Evolutionary conservation across 2,329 filamentous ascomycete species (phyloP).

Genomic region (Alternaria gansuensis): DNA sequence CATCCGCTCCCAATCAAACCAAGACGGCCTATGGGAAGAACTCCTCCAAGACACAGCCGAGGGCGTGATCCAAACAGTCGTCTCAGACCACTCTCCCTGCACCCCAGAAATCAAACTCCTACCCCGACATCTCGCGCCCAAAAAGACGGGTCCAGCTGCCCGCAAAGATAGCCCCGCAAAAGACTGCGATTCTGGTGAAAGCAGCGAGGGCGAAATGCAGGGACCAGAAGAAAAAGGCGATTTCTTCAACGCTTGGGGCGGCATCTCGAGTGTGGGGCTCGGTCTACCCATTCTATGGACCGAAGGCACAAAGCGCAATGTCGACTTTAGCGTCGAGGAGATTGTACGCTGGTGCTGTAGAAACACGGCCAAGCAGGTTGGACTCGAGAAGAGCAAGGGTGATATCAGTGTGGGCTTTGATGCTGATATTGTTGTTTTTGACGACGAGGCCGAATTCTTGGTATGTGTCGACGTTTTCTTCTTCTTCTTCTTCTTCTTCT

Average conservation of each 20-base stretch:
- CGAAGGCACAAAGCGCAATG: constrained; percentile 69
- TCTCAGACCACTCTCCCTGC: constrained; percentile 95
- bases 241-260: constrained; percentile 96
- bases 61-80: constrained; percentile 88
- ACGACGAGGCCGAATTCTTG: constrained; percentile 80
- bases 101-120: constrained; percentile 93
- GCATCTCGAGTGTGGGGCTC: constrained; percentile 91
- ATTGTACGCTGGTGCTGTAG: constrained; percentile 85
- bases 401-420: constrained; percentile 82
- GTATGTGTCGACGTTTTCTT: constrained; percentile 57
- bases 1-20: constrained; percentile 82
- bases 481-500: background rate
- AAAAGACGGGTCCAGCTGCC: constrained; percentile 38
- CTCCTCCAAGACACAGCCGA: constrained; percentile 64
- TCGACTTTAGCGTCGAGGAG: constrained; percentile 70
- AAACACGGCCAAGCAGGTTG: constrained; percentile 89
- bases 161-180: constrained; percentile 48
- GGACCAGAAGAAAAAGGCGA: constrained; percentile 68
- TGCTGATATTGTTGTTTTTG: constrained; percentile 91
- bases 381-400: constrained; percentile 82
- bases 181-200: constrained; percentile 47
- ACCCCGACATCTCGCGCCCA: constrained; percentile 71
- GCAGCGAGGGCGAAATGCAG: constrained; percentile 46
- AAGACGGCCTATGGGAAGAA: constrained; percentile 87
- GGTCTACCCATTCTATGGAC: constrained; percentile 92